Conservation (phyloP, 2,329 filamentous ascomycete genomes). For the Neofusicoccum umdonicola region DNA sequence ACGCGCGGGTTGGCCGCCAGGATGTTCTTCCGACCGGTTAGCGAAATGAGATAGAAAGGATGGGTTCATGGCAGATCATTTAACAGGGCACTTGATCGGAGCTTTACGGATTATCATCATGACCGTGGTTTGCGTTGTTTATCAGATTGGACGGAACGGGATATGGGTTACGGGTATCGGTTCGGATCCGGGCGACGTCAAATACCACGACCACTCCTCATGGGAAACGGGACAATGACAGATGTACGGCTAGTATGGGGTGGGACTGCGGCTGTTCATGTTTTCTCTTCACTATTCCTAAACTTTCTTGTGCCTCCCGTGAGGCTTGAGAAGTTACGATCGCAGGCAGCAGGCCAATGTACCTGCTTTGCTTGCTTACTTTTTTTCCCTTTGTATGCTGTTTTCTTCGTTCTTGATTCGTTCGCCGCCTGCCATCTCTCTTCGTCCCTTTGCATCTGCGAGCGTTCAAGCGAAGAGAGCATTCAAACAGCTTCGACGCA, state of each 20-base stretch:
- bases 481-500: background rate
- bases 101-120: background rate
- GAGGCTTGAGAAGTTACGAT: background rate
- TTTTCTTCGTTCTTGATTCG: background rate
- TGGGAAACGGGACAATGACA: background rate
- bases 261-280: background rate
- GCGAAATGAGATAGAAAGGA: background rate
- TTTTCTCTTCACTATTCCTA: background rate
- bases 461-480: background rate
- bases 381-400: background rate
- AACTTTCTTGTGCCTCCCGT: background rate
- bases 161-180: background rate
- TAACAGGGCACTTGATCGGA: background rate
- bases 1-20: background rate
- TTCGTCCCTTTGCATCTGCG: background rate
- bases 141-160: background rate
- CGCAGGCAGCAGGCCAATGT: background rate
- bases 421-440: background rate
- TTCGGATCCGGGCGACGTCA: background rate
- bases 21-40: background rate
- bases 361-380: background rate
- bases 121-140: background rate
- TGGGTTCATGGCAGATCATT: background rate
- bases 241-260: background rate
- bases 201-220: background rate